Base-by-base conservation (phyloP, 2,329 filamentous ascomycete genomes). In the Hymenoscyphus fructigenus region DNA sequence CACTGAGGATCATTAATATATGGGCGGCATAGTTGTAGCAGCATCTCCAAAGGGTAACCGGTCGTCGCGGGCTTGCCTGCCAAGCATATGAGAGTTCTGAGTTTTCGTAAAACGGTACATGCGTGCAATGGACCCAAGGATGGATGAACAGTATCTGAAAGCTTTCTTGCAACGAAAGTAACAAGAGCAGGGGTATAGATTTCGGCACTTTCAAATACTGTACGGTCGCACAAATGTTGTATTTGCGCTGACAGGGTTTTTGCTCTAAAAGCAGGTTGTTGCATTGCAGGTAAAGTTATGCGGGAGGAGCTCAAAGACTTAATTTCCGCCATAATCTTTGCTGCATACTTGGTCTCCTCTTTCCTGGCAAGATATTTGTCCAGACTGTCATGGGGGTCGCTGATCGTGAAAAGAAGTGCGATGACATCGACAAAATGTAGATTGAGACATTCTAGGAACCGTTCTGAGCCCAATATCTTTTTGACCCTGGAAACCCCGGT, bases 31-130 rank as follows among this genome's bases (percentile, higher is more conserved):
- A 91, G 89, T 72, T 93, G 91, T 1, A 99, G 82, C 0, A 96
- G 82, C 91, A 97, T 95, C 76, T 99, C 92, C 15, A 97, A 77
- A 12, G 92, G 91, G 74, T 98, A 98, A 0, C 90, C 91, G 50
- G 86, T 80, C 28, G 90, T 81, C n/a, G 91, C 91, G 60, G 88
- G 83, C 0, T 85, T 76, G 0, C 92, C 93, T 29, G 92, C 90
- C 57, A 98, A 80, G 65, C 88, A 90, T 29, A 98, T 84, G 17
- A 98, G 79, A 9, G 97, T 85, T 38, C 93, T 85, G 57, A 98
- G 84, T 74, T 96, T 97, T 47, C 93, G 88, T 60, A 99, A 84
- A 3, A 97, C 88, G 1, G 92, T 90, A 75, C 92, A 95, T 44
- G 91, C 90, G 76, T 97, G 91, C 5, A 97, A 81, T 23, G 95